A percentile compares a stretch with the other conserved stretches of the same genome.
Evolutionary conservation across 2,329 filamentous ascomycete species (phyloP).

Genomic region (Botryotinia globosa): DNA sequence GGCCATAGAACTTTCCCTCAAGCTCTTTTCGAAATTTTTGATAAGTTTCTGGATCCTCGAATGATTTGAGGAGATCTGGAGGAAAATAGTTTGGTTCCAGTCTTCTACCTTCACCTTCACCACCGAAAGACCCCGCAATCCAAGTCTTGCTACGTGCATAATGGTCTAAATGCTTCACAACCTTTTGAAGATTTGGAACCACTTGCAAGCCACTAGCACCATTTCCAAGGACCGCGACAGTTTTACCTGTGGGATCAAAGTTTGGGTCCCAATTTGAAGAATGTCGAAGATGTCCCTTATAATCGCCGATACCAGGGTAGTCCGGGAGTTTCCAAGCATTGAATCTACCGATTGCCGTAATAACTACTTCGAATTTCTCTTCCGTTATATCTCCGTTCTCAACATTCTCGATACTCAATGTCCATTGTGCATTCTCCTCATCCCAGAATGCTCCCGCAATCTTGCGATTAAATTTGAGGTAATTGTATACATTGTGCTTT

Average conservation of each 20-base stretch:
- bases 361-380: conserved; percentile 56
- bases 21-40: conserved; percentile 55
- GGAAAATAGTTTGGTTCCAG: conserved; percentile 53
- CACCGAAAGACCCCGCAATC: conserved; percentile 49
- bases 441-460: conserved; percentile 58
- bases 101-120: conserved; percentile 38
- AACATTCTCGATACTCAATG: conserved; percentile 40
- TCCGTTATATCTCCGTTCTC: conserved; percentile 40
- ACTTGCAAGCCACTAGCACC: conserved; percentile 53
- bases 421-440: conserved; percentile 51
- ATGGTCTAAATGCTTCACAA: conserved; percentile 22
- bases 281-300: conserved; percentile 53
- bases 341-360: conserved; percentile 64
- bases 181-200: conserved; percentile 43
- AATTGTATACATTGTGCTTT: conserved; percentile 63
- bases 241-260: conserved; percentile 47
- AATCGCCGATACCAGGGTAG: conserved; percentile 53
- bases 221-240: conserved; percentile 49
- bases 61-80: conserved; percentile 52
- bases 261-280: conserved; percentile 58
- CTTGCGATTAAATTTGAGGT: conserved; percentile 53
- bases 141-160: conserved; percentile 56
- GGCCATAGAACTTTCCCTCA: conserved; percentile 61
- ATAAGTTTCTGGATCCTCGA: conserved; percentile 57
- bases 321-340: conserved; percentile 63